phyloP scores from a whole-genome alignment of 2,329 filamentous ascomycete species.

The Neocucurbitaria cava region DNA sequence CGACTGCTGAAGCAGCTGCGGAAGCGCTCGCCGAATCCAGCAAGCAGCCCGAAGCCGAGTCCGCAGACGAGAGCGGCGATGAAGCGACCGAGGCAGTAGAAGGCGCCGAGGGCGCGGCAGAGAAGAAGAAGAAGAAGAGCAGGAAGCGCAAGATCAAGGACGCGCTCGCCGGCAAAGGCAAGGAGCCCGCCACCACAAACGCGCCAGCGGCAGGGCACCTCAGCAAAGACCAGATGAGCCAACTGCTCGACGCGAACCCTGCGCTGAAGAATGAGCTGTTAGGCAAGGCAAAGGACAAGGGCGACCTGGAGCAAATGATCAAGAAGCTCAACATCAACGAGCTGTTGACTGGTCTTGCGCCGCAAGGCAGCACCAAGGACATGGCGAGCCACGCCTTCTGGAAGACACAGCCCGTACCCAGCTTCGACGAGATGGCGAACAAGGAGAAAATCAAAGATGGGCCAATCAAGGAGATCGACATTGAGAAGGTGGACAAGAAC shows the following conservation, averaged over 20 bases:
- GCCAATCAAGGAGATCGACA: constrained; percentile 79
- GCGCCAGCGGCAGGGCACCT: constrained; percentile 40
- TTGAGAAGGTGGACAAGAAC: constrained; percentile 79
- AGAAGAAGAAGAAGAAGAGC: constrained; percentile 73
- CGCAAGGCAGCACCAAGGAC: constrained; percentile 86
- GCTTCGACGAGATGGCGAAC: constrained; percentile 66
- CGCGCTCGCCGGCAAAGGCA: constrained; percentile 46
- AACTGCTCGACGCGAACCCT: constrained; percentile 48
- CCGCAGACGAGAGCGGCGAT: constrained; percentile 42
- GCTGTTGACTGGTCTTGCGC: constrained; percentile 76
- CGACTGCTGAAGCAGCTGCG: constrained; percentile 57
- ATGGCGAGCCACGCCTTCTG: constrained; percentile 99
- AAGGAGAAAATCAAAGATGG: constrained; percentile 69
- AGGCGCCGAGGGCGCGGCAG: constrained; percentile 43
- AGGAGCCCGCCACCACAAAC: constrained; percentile 33
- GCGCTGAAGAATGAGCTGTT: constrained; percentile 47
- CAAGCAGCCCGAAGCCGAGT: constrained; percentile 34
- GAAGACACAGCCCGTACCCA: constrained; percentile 94
- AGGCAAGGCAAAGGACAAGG: constrained; percentile 36
- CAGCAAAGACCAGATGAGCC: constrained; percentile 47
- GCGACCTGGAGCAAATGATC: constrained; percentile 55
- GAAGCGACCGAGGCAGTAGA: constrained; percentile 49
- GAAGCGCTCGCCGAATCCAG: constrained; percentile 49
- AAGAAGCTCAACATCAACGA: constrained; percentile 72
- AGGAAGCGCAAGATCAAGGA: constrained; percentile 68